These are phyloP conservation scores for Oryza glumipatula DNA, from an alignment of 176 grass and related monocot species.

Conservation along the genomic window DNA sequence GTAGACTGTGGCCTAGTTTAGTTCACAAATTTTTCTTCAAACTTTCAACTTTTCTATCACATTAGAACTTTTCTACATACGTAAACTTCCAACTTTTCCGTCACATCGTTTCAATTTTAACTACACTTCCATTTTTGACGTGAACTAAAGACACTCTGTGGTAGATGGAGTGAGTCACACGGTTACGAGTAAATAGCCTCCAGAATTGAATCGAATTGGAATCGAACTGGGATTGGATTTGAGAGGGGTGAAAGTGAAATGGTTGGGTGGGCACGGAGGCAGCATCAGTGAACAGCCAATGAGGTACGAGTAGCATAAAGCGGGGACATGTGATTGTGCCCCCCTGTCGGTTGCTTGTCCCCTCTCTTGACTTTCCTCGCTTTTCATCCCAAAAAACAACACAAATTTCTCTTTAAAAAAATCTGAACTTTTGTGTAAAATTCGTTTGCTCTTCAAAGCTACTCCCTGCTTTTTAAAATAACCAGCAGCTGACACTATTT, in stretches of 20 bases:
- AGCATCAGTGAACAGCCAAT: background rate
- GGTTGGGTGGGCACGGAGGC: background rate
- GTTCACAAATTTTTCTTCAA: too few species aligned
- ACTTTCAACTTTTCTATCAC: too few species aligned
- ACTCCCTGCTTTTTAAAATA: too few species aligned
- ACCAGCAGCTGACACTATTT: too few species aligned
- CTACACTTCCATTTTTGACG: too few species aligned
- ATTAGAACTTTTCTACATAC: too few species aligned
- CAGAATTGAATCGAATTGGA: background rate
- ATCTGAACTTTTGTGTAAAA: background rate
- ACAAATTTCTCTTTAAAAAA: background rate
- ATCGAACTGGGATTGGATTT: background rate
- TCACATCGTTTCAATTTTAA: too few species aligned
- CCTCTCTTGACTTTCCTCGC: background rate
- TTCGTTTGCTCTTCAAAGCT: background rate
- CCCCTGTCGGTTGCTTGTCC: constrained; percentile 58
- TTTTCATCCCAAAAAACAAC: background rate
- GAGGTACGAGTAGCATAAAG: constrained; percentile 13
- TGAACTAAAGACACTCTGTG: too few species aligned
- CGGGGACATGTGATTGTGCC: constrained; percentile 52
- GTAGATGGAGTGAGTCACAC: too few species aligned
- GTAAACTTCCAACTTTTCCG: too few species aligned
- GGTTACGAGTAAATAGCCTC: background rate
- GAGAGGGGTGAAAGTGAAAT: background rate
- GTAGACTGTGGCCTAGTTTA: too few species aligned